phyloP scores from a whole-genome alignment of 306 rosid genomes.

The Cicer chorassanicum region DNA sequence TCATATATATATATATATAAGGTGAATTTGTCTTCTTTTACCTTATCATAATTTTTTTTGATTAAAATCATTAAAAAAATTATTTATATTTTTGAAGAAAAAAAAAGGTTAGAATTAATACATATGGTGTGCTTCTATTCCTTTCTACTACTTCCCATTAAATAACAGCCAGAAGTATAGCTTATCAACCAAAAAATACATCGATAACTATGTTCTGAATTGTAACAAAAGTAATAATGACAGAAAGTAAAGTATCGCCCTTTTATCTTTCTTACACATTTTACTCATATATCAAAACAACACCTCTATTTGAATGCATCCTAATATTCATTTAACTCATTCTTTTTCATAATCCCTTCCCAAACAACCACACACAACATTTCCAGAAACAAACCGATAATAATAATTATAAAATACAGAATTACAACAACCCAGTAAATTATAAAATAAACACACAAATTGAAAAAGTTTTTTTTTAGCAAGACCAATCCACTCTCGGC shows the following conservation, averaged over 20 bases:
- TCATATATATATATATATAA: too few relatives aligned
- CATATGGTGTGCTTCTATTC: neutral
- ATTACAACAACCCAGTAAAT: slow-evolving; percentile 27
- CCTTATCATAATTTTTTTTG: too few relatives aligned
- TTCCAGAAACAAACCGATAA: slow-evolving; percentile 1
- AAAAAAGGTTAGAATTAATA: neutral
- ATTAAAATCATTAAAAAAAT: too few relatives aligned
- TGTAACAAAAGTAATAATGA: neutral
- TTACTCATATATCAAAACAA: neutral
- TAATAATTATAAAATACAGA: neutral
- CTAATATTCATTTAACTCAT: neutral
- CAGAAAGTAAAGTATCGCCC: slow-evolving; percentile 5
- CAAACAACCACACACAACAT: neutral
- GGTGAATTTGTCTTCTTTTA: too few relatives aligned
- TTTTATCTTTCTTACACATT: neutral
- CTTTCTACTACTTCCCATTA: too few relatives aligned
- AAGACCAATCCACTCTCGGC: neutral
- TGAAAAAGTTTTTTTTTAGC: neutral
- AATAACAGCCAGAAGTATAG: too few relatives aligned
- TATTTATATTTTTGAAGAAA: neutral
- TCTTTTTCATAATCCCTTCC: neutral
- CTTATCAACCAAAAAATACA: too few relatives aligned
- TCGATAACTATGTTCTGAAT: neutral
- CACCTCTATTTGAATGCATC: neutral
- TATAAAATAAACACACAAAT: neutral